A percentile compares a stretch with the other conserved stretches of the same genome.
Evolutionary conservation across 1,139 yeast genomes (phyloP).

Genomic region (Magnusiomyces sp.): DNA sequence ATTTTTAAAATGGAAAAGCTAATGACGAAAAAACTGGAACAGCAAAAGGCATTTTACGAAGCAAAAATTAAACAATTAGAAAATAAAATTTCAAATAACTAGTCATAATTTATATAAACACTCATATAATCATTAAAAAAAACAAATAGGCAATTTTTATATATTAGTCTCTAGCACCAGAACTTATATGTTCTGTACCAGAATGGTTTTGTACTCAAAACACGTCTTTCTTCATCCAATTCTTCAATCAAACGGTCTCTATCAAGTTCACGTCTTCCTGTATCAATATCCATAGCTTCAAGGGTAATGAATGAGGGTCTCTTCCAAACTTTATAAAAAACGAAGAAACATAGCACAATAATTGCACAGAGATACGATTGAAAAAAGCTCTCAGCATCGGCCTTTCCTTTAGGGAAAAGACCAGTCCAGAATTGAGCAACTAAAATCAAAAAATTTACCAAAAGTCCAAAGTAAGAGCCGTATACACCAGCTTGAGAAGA

Average conservation of each 20-base stretch:
- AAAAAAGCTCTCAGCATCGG: slow-evolving; percentile 43
- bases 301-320: slow-evolving; percentile 39
- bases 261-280: slow-evolving; percentile 50
- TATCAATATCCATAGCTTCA: slow-evolving; percentile 47
- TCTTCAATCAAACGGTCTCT: slow-evolving; percentile 45
- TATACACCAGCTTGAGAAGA: slow-evolving; percentile 56
- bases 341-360: slow-evolving; percentile 41
- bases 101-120: background rate
- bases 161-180: slow-evolving; percentile 38
- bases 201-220: slow-evolving; percentile 30
- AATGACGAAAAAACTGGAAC: background rate
- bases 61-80: background rate
- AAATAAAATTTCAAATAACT: too few species aligned
- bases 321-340: slow-evolving; percentile 44
- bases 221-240: slow-evolving; percentile 41
- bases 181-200: slow-evolving; percentile 36
- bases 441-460: slow-evolving; percentile 54
- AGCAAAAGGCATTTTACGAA: background rate
- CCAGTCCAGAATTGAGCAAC: slow-evolving; percentile 81
- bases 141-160: background rate
- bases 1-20: background rate
- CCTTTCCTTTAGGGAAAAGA: slow-evolving; percentile 43
- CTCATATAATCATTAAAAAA: background rate
- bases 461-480: slow-evolving; percentile 63
- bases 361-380: slow-evolving; percentile 47